Conservation (phyloP, 1,284 basidiomycete species). For the Tilletia indica region DNA sequence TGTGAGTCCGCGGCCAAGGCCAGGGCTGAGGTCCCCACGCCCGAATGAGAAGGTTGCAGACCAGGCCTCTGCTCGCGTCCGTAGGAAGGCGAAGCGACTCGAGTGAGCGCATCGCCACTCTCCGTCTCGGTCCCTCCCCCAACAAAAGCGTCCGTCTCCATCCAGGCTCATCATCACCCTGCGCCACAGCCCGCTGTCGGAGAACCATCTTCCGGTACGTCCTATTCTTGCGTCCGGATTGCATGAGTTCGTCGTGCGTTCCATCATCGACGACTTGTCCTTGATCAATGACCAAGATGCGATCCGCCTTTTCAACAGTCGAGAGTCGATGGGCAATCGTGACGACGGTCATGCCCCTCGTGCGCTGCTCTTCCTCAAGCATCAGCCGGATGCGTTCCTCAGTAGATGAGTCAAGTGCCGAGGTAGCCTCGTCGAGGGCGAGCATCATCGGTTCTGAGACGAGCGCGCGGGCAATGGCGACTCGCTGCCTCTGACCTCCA, state of each 20-base stretch:
- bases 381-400: constrained; percentile 48
- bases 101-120: not conserved
- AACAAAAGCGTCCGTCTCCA: not conserved
- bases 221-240: constrained; percentile 23
- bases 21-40: constrained; percentile 1
- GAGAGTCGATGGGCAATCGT: constrained; percentile 53
- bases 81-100: not conserved
- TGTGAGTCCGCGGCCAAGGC: not conserved
- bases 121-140: not conserved
- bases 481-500: constrained; percentile 51
- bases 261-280: constrained; percentile 49
- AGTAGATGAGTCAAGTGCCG: constrained; percentile 49
- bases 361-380: constrained; percentile 45
- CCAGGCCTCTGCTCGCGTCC: not conserved
- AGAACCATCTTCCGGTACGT: constrained; percentile 48
- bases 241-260: constrained; percentile 42
- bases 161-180: constrained; percentile 16
- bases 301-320: constrained; percentile 51
- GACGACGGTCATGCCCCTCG: constrained; percentile 49
- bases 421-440: constrained; percentile 51
- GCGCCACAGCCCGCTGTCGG: constrained; percentile 35
- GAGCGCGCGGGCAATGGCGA: constrained; percentile 52
- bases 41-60: not conserved
- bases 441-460: constrained; percentile 48
- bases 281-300: constrained; percentile 46